A percentile compares a stretch with the other conserved stretches of the same genome.
phyloP scores from a whole-genome alignment of 306 rosid species.

The Cucumis melo region DNA sequence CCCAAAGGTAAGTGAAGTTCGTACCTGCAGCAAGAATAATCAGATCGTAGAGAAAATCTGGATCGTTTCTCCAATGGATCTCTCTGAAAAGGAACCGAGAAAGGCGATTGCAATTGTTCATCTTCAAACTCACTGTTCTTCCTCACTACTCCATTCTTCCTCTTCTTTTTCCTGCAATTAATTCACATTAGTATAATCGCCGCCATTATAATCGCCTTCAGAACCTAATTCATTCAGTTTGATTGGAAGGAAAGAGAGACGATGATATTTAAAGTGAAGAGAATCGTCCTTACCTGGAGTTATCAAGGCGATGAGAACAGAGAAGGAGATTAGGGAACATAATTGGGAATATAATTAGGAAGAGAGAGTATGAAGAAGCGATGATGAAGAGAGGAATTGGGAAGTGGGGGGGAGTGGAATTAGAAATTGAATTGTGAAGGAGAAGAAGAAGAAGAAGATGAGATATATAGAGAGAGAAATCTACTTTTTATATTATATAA shows the following conservation, averaged over 20 bases:
- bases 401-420: neutral
- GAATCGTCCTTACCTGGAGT: conserved; percentile 4
- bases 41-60: conserved; percentile 9
- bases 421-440: neutral
- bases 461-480: no score
- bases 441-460: neutral
- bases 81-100: conserved; percentile 9
- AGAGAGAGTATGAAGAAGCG: neutral
- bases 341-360: neutral
- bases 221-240: neutral
- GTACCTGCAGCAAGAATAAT: conserved; percentile 1
- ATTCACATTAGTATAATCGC: neutral
- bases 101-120: conserved; percentile 2
- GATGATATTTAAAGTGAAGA: neutral
- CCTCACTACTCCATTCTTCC: neutral
- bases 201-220: neutral
- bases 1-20: no score
- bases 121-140: conserved; percentile 7
- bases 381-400: neutral
- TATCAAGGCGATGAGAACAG: conserved; percentile 10
- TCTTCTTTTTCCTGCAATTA: conserved; percentile 14
- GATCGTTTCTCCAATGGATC: conserved; percentile 5
- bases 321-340: conserved; percentile 17
- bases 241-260: neutral
- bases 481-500: no score